Base-by-base conservation (phyloP, 257 asterid species). In the Solanum corneliomulleri region DNA sequence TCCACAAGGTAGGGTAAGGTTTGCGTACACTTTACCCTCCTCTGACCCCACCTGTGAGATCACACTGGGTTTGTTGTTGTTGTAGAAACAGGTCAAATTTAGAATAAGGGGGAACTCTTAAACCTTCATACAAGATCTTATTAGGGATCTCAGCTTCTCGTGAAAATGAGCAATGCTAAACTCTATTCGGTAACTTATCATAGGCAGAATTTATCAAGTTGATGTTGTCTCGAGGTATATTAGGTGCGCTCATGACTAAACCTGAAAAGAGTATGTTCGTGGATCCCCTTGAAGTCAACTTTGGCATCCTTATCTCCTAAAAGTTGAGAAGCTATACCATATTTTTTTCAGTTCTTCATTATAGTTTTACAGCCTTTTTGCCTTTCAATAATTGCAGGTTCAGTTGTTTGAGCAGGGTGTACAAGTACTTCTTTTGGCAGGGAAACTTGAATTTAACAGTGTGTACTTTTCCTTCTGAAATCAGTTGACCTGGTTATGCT, bases 381-480 rank as follows among this genome's bases (percentile, higher is more conserved):
- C 69, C 66, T 70, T 84, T 14, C n/a, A 68, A 47, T 47, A 89
- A 76, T 39, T 87, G 93, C 95, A 97, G 99, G 93, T 97, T 97
- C 96, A 94, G 96, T 91, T 95, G 99, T 92, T 89, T 92, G 89
- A 90, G 98, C 90, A 93, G 99, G 91, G 95, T 91, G 89, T 97
- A 97, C 94, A 97, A 92, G 92, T 97, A 97, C 93, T 94, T 94
- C 92, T 97, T 97, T 88, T 97, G 99, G 99, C 91, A 91, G 89
- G 97, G 91, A 74, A 92, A 92, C 82, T 90, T 95, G 88, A 89
- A 97, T 89, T 91, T 94, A 87, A 44, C 37, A 93, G 99, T 97
- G 89, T 45, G 89, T 42, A 80, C 60, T 66, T 86, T 49, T 18
- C 85, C 69, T 81, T 81, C 69, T 76, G 69, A n/a, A 25, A 39